Conservation (phyloP, 805 yeast species). For the Ogataea ramenticola region DNA sequence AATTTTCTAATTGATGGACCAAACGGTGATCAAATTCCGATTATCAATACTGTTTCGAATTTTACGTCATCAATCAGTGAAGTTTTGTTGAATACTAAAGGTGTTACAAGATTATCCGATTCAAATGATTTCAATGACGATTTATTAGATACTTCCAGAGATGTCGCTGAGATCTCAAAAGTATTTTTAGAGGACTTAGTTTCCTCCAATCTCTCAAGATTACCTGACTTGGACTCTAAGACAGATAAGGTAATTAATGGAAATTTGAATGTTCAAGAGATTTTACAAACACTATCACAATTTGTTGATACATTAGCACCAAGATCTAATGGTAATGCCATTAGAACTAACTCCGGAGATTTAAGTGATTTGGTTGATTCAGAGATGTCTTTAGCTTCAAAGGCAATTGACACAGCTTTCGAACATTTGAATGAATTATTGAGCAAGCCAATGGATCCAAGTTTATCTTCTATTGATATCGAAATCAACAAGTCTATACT, state of each 20-base stretch:
- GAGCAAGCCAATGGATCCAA: constrained; percentile 40
- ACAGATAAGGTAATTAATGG: constrained; percentile 72
- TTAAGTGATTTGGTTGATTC: constrained; percentile 64
- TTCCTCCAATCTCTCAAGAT: constrained; percentile 41
- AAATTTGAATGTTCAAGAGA: constrained; percentile 67
- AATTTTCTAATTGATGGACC: constrained; percentile 72
- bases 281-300: constrained; percentile 50
- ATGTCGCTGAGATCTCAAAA: constrained; percentile 54
- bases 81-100: constrained; percentile 60
- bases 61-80: constrained; percentile 59
- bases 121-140: constrained; percentile 46
- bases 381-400: constrained; percentile 69
- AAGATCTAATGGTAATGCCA: constrained; percentile 20
- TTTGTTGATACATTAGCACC: constrained; percentile 48
- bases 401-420: constrained; percentile 61
- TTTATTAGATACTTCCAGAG: constrained; percentile 40
- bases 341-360: constrained; percentile 36
- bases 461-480: constrained; percentile 46
- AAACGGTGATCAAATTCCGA: constrained; percentile 46
- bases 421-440: constrained; percentile 48
- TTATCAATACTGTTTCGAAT: constrained; percentile 55
- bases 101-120: constrained; percentile 49
- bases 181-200: constrained; percentile 53
- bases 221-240: constrained; percentile 50
- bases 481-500: constrained; percentile 73